Conservation (phyloP, 352 stramenopile species). For the Pythium aquatile region DNA sequence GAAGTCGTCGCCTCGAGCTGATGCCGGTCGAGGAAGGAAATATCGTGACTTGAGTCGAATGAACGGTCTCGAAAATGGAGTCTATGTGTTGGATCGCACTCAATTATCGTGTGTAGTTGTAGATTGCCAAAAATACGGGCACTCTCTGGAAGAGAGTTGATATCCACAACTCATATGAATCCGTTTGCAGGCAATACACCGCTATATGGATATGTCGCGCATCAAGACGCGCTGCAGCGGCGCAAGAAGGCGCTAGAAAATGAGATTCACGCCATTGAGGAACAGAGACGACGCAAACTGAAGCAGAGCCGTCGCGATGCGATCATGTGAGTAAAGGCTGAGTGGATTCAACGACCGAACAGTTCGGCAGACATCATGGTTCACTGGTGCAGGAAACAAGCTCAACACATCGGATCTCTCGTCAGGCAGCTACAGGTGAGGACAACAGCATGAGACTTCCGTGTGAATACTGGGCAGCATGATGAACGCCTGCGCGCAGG, state of each 20-base stretch:
- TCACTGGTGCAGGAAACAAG: constrained; percentile 3
- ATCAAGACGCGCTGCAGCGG: constrained; percentile 14
- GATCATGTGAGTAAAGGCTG: constrained; percentile 10
- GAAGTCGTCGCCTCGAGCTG: constrained; percentile 19
- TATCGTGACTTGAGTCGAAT: not conserved
- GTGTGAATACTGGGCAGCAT: too few relatives aligned
- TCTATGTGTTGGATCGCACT: constrained; percentile 5
- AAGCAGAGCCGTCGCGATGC: constrained; percentile 4
- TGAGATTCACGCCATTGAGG: constrained; percentile 17
- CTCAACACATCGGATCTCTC: not conserved
- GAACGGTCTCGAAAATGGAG: not conserved
- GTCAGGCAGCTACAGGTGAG: constrained; percentile 1
- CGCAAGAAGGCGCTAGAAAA: constrained; percentile 23
- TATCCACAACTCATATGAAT: constrained; percentile 1
- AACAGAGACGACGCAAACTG: constrained; percentile 5
- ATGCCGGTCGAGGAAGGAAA: constrained; percentile 13
- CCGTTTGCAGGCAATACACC: not conserved
- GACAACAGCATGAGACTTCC: too few relatives aligned
- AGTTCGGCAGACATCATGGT: not conserved
- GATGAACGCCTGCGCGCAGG: not conserved
- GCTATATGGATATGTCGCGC: not conserved
- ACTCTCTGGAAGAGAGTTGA: not conserved
- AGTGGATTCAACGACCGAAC: not conserved
- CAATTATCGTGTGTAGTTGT: not conserved
- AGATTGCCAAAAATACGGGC: not conserved